Evolutionary conservation across 202 grass and related monocot genomes (phyloP).

Genomic region (Musa balbisiana): DNA sequence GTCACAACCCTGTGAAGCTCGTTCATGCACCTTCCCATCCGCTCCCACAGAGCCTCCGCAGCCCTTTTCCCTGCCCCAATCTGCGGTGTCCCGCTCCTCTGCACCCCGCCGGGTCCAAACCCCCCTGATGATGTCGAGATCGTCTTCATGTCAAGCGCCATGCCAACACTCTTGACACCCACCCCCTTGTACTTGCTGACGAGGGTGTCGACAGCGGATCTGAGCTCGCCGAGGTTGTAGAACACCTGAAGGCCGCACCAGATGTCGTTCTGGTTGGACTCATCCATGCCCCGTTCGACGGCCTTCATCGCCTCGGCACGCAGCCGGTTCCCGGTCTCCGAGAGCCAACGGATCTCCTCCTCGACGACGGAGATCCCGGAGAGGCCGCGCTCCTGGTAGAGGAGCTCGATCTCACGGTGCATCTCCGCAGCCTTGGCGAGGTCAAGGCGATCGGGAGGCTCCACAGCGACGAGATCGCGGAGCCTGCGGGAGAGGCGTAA

Average conservation of each 20-base stretch:
- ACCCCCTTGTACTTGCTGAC: slow-evolving; percentile 57
- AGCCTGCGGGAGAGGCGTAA: slow-evolving; percentile 71
- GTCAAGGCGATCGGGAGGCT: slow-evolving; percentile 34
- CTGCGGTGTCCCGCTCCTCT: slow-evolving; percentile 90
- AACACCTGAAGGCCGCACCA: slow-evolving; percentile 97
- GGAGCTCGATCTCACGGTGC: slow-evolving; percentile 68
- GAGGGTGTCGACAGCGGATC: slow-evolving; percentile 69
- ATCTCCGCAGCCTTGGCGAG: slow-evolving; percentile 86
- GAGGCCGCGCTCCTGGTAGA: slow-evolving; percentile 85
- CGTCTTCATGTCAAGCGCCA: slow-evolving; percentile 88
- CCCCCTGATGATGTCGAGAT: slow-evolving; percentile 50
- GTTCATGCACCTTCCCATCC: slow-evolving; percentile 90
- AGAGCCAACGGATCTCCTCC: slow-evolving; percentile 73
- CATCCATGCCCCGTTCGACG: slow-evolving; percentile 54
- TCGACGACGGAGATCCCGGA: slow-evolving; percentile 74
- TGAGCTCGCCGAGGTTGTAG: slow-evolving; percentile 88
- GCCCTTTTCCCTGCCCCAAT: slow-evolving; percentile 84
- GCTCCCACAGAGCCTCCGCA: slow-evolving; percentile 76
- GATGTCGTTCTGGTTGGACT: slow-evolving; percentile 93
- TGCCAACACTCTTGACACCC: slow-evolving; percentile 65
- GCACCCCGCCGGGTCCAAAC: slow-evolving; percentile 81
- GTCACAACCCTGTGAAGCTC: slow-evolving; percentile 58
- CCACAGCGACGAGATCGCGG: slow-evolving; percentile 28
- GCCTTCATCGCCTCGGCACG: slow-evolving; percentile 65
- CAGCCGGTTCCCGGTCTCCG: slow-evolving; percentile 48